These are phyloP conservation scores for Entrophospora sp. DNA, from an alignment of 192 early-diverging fungal species.

Conservation along the genomic window DNA sequence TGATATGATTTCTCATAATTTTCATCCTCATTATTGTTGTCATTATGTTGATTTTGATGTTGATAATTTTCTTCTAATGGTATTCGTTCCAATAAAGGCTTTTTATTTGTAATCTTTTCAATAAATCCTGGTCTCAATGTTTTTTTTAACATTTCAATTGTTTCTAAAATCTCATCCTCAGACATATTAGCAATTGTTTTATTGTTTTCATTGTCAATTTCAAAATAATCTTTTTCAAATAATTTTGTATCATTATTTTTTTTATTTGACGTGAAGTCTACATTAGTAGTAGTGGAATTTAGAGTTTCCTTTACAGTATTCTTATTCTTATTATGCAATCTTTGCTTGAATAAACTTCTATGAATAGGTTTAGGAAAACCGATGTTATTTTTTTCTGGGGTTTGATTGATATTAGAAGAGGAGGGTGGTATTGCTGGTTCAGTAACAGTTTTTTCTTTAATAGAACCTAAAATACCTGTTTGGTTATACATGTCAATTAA, in stretches of 20 bases:
- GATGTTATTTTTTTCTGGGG: too few species aligned
- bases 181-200: slow-evolving; percentile 55
- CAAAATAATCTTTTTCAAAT: slow-evolving; percentile 24
- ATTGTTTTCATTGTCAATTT: slow-evolving; percentile 47
- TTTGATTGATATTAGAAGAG: too few species aligned
- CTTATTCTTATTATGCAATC: neutral
- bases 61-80: slow-evolving; percentile 27
- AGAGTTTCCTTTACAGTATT: neutral
- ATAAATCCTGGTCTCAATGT: slow-evolving; percentile 57
- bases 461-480: too few species aligned
- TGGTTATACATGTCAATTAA: too few species aligned
- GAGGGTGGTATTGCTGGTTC: too few species aligned
- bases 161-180: slow-evolving; percentile 57
- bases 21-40: too few species aligned
- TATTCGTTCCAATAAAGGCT: slow-evolving; percentile 15
- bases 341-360: slow-evolving; percentile 22
- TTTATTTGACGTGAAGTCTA: slow-evolving; percentile 15
- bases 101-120: slow-evolving; percentile 45
- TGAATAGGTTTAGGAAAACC: slow-evolving; percentile 34
- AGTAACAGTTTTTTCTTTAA: too few species aligned
- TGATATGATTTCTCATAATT: too few species aligned
- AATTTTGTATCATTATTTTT: neutral
- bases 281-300: slow-evolving; percentile 20
- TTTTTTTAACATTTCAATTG: slow-evolving; percentile 54
- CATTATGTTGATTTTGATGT: neutral